Evolutionary conservation across 208 protist genomes (phyloP).

Genomic region (Trichomonas vaginalis): DNA sequence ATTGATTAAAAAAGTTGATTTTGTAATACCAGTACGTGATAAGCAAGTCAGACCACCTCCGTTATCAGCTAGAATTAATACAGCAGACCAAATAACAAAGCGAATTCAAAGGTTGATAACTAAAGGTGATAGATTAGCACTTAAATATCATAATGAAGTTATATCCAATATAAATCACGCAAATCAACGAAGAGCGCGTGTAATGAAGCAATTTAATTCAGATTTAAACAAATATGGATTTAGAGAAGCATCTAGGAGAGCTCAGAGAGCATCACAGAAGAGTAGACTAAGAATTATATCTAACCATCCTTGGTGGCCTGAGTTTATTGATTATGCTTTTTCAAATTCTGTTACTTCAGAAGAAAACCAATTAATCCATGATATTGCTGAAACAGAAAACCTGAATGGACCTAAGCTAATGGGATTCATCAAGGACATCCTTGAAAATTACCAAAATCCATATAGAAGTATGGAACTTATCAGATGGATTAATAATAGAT

Average conservation of each 20-base stretch:
- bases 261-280: not conserved
- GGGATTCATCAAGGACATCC: not conserved
- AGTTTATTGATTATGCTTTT: not conserved
- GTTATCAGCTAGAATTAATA: not conserved
- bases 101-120: not conserved
- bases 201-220: not conserved
- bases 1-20: not conserved
- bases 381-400: not conserved
- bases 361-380: not conserved
- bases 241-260: not conserved
- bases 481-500: not conserved
- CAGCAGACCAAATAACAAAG: not conserved
- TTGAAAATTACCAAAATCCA: not conserved
- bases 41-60: not conserved
- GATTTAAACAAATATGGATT: not conserved
- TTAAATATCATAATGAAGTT: not conserved
- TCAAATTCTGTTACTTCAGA: not conserved
- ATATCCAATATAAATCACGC: not conserved
- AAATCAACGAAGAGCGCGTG: not conserved
- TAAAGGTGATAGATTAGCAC: not conserved
- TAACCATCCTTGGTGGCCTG: not conserved
- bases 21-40: not conserved
- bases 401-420: not conserved
- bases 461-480: not conserved
- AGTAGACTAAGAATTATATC: not conserved